Evolutionary conservation across 768 basidiomycete species (phyloP).

Genomic region (Rhodotorula taiwanensis): DNA sequence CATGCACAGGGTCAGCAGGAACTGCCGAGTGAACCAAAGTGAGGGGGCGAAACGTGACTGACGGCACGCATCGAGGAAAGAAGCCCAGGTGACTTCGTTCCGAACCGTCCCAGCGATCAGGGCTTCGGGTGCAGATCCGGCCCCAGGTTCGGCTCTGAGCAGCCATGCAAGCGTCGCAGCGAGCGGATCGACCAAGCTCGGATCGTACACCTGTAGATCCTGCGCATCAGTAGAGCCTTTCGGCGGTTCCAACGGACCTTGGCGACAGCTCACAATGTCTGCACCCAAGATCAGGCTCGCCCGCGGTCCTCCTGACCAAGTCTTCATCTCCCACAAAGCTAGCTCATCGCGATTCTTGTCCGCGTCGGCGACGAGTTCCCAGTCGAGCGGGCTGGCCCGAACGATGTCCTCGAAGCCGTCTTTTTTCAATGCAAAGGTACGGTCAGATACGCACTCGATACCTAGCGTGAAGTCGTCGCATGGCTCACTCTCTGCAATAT

Average conservation of each 20-base stretch:
- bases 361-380: slow-evolving; percentile 12
- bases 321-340: slow-evolving; percentile 8
- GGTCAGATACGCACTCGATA: too few relatives aligned
- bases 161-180: slow-evolving; percentile 13
- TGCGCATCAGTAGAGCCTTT: too few relatives aligned
- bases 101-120: slow-evolving; percentile 32
- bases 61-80: slow-evolving; percentile 22
- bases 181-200: slow-evolving; percentile 1
- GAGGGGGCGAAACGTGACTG: neutral
- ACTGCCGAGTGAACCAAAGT: neutral
- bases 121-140: neutral
- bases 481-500: slow-evolving; percentile 28
- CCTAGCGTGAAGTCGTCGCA: too few relatives aligned
- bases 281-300: slow-evolving; percentile 25
- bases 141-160: accelerated
- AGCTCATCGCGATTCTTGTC: neutral
- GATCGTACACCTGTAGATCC: slow-evolving; percentile 36
- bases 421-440: too few relatives aligned
- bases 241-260: too few relatives aligned
- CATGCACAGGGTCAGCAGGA: neutral
- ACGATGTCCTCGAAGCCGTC: neutral
- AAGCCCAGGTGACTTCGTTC: slow-evolving; percentile 24
- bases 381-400: slow-evolving; percentile 5
- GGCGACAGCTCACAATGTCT: slow-evolving; percentile 31
- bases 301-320: neutral